Base-by-base conservation (phyloP, 2,329 filamentous ascomycete genomes). In the Alternaria tenuissima region DNA sequence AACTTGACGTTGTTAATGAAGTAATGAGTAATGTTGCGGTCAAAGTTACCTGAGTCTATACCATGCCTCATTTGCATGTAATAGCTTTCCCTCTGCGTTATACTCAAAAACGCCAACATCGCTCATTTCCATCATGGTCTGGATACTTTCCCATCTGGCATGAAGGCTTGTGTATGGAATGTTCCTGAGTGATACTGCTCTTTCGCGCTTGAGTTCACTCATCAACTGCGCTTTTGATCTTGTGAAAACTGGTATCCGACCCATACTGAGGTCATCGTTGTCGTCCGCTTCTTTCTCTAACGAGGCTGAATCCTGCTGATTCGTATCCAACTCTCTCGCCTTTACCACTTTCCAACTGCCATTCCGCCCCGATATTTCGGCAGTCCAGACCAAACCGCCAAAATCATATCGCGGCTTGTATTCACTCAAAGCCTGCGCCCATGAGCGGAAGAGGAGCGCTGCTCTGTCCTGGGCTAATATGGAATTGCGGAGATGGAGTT, bases 71-170 rank as follows among this genome's bases (percentile, higher is more conserved):
- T 76, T 76, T 18, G 71, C 74, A 46, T 75, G 68, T 5, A 74
- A 56, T 2, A 76, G 41, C 20, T 64, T 68, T 9, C 73, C 74
- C 30, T 61, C 52, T 20, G 65, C 53, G 11, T 69, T 64, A 39
- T 72, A 76, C 43, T 76, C 74, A 26, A 76, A 76, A 1, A 74
- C 70, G 7, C 74, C 73, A n/a, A 76, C 72, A 53, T 76, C 74
- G 32, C 64, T 73, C 74, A 76, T 76, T 32, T 76, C 74, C 72
- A 76, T 74, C 72, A 76, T 76, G 0, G 64, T 70, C 38, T 73
- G 69, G 12, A 76, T 52, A 7, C 67, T 66, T 47, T 73, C 69
- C 71, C 69, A 74, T 14, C 68, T 64, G 3, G 69, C 70, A 18
- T 51, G 57, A 6, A 72, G 54, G 34, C 71, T 67, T 3, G 59